Conservation (phyloP, 1,284 basidiomycete genomes). For the Malassezia arunalokei region DNA sequence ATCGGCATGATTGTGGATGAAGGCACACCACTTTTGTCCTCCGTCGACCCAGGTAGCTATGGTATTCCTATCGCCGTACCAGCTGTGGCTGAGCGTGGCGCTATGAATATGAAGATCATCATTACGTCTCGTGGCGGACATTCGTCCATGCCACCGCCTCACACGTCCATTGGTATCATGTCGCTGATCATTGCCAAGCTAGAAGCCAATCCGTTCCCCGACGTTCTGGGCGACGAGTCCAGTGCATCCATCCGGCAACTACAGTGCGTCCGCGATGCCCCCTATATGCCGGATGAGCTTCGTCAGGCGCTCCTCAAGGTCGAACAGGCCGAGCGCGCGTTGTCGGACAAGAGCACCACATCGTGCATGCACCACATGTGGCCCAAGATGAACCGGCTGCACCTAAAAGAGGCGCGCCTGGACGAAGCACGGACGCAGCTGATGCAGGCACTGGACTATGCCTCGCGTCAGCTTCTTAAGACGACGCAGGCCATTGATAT, state of each 20-base stretch:
- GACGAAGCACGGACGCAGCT: neutral
- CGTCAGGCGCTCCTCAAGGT: conserved; percentile 48
- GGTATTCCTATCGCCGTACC: conserved; percentile 47
- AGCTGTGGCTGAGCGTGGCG: conserved; percentile 58
- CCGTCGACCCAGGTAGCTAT: conserved; percentile 16
- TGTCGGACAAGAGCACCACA: neutral
- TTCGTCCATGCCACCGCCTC: conserved; percentile 55
- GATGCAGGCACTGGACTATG: neutral
- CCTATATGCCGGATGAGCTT: conserved; percentile 49
- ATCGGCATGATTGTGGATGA: conserved; percentile 39
- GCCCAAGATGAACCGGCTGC: neutral
- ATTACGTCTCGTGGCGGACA: conserved; percentile 55
- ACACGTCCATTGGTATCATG: conserved; percentile 57
- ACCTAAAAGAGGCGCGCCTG: conserved; percentile 3
- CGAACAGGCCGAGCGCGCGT: conserved; percentile 37
- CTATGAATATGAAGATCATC: conserved; percentile 45
- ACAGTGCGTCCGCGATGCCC: conserved; percentile 52
- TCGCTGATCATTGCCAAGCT: conserved; percentile 53
- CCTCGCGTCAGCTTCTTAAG: conserved; percentile 50
- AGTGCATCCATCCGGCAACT: conserved; percentile 49
- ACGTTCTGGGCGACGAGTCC: conserved; percentile 39
- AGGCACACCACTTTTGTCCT: conserved; percentile 23
- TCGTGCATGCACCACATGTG: neutral
- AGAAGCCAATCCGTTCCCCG: conserved; percentile 52
- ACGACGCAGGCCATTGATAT: conserved; percentile 63